A percentile compares a stretch with the other conserved stretches of the same genome.
Conservation (phyloP, 139 green algal species). For the Eudorina sp. region DNA sequence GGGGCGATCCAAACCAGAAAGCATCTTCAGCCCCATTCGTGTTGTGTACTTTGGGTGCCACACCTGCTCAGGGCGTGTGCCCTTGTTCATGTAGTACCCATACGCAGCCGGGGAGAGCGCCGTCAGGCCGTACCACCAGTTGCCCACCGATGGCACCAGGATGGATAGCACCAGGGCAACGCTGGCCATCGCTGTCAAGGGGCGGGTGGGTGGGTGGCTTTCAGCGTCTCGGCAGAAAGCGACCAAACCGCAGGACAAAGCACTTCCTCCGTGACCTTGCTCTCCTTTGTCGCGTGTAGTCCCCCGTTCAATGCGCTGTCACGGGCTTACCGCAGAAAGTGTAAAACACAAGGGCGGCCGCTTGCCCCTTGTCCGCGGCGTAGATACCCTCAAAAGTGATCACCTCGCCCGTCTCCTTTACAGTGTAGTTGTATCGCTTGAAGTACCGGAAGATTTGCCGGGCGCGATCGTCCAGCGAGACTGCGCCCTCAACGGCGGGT, state of each 20-base stretch:
- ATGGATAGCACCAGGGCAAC: constrained; percentile 89
- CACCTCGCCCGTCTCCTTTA: constrained; percentile 89
- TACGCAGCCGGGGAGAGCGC: constrained; percentile 79
- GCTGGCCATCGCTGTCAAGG: constrained; percentile 75
- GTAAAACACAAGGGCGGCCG: constrained; percentile 88
- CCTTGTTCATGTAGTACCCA: constrained; percentile 88
- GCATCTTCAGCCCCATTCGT: too few species aligned
- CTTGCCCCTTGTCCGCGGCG: constrained; percentile 82
- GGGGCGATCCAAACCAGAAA: too few species aligned
- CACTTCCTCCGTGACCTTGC: too few species aligned
- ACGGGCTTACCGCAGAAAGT: constrained; percentile 80
- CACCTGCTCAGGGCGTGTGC: constrained; percentile 80
- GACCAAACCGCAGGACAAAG: too few species aligned
- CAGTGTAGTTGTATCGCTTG: constrained; percentile 87
- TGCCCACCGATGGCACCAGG: constrained; percentile 70
- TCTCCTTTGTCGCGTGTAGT: too few species aligned
- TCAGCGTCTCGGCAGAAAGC: too few species aligned
- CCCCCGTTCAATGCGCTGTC: too few species aligned
- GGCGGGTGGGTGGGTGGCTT: too few species aligned
- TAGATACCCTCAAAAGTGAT: constrained; percentile 92
- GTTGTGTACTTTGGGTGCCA: too few species aligned
- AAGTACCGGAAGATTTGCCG: constrained; percentile 85
- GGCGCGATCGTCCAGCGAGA: constrained; percentile 80
- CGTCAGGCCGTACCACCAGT: constrained; percentile 89
- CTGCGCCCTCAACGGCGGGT: constrained; percentile 59